phyloP scores from a whole-genome alignment of 163 green algal species.

The Botryococcus braunii region DNA sequence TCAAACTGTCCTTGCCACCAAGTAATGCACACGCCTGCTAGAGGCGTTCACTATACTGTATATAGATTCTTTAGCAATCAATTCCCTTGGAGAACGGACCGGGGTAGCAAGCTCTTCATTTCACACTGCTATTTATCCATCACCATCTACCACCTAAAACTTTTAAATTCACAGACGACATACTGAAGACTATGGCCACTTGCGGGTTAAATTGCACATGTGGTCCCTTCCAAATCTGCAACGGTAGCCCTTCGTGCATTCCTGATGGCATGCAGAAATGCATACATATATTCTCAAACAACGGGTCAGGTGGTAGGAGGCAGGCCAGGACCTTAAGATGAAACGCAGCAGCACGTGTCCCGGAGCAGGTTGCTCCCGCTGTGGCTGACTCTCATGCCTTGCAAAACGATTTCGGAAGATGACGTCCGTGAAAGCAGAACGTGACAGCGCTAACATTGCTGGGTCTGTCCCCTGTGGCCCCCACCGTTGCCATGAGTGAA shows the following conservation, averaged over 20 bases:
- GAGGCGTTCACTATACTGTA: too few species aligned
- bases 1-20: too few species aligned
- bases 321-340: constrained; percentile 30
- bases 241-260: neutral
- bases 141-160: too few species aligned
- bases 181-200: neutral
- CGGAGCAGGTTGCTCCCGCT: constrained; percentile 2
- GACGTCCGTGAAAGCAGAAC: constrained; percentile 46
- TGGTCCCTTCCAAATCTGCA: neutral
- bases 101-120: too few species aligned
- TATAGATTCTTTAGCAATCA: too few species aligned
- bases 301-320: neutral
- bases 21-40: too few species aligned
- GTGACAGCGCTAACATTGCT: constrained; percentile 38
- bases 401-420: constrained; percentile 12
- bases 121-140: too few species aligned
- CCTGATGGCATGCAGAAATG: neutral
- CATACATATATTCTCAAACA: too few species aligned
- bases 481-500: neutral
- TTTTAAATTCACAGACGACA: neutral
- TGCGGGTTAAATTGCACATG: neutral
- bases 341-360: constrained; percentile 36
- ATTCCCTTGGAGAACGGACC: too few species aligned
- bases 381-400: neutral
- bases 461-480: constrained; percentile 41